These are phyloP conservation scores for Plicaturopsis crispa DNA, from an alignment of 768 basidiomycete genomes.

Conservation along the genomic window DNA sequence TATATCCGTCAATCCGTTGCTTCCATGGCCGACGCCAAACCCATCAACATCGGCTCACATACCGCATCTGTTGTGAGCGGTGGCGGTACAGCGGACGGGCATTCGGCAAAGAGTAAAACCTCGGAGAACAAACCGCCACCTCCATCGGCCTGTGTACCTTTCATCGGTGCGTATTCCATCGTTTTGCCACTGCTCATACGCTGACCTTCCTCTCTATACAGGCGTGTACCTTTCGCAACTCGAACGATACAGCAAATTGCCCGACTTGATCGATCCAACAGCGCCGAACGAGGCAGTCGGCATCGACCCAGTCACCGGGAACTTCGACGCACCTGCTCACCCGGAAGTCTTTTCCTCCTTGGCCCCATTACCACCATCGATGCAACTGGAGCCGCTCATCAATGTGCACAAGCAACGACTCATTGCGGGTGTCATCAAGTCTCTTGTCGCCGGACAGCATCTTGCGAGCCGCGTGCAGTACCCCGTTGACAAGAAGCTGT, in stretches of 20 bases:
- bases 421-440: constrained; percentile 75
- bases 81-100: constrained; percentile 29
- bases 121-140: constrained; percentile 28
- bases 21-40: constrained; percentile 59
- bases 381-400: constrained; percentile 79
- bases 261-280: constrained; percentile 79
- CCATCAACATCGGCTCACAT: constrained; percentile 44
- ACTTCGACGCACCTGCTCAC: constrained; percentile 62
- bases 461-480: constrained; percentile 68
- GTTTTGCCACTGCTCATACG: neutral
- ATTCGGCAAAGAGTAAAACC: constrained; percentile 27
- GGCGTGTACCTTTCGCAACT: constrained; percentile 76
- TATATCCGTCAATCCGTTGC: constrained; percentile 62
- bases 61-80: constrained; percentile 46
- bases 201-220: constrained; percentile 18
- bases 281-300: constrained; percentile 62
- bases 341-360: constrained; percentile 77
- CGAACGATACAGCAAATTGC: constrained; percentile 54
- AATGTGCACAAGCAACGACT: constrained; percentile 85
- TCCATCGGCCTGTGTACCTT: constrained; percentile 67
- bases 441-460: constrained; percentile 76
- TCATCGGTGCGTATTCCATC: constrained; percentile 51
- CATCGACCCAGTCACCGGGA: constrained; percentile 53
- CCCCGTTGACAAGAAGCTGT: constrained; percentile 66
- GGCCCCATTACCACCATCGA: constrained; percentile 62